phyloP scores from a whole-genome alignment of 805 yeast genomes.

The Candida odintsovae region DNA sequence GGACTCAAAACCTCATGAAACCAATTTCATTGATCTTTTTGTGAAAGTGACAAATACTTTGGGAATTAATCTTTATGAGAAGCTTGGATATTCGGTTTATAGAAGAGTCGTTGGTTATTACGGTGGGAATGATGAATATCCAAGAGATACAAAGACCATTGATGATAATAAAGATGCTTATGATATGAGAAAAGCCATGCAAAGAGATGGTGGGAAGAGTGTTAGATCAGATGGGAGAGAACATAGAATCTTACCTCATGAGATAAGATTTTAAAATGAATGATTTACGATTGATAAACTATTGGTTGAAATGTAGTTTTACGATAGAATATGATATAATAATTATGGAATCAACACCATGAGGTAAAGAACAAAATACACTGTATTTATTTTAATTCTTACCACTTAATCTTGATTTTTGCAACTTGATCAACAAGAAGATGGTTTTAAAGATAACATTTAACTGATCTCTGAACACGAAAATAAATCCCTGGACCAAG shows the following conservation, averaged over 20 bases:
- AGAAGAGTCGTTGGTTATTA: constrained; percentile 89
- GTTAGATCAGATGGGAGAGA: constrained; percentile 56
- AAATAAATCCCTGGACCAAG: constrained; percentile 76
- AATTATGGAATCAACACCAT: too few relatives aligned
- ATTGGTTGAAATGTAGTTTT: too few relatives aligned
- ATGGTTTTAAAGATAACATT: constrained; percentile 17
- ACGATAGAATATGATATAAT: not conserved
- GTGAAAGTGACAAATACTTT: constrained; percentile 80
- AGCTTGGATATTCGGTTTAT: constrained; percentile 77
- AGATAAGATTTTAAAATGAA: constrained; percentile 51
- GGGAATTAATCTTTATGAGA: constrained; percentile 80
- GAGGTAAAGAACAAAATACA: too few relatives aligned
- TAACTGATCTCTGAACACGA: constrained; percentile 52
- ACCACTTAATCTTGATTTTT: not conserved
- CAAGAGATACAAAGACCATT: constrained; percentile 32
- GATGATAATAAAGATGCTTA: constrained; percentile 80
- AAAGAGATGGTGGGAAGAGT: constrained; percentile 48
- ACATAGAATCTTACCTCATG: constrained; percentile 58
- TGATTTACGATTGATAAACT: not conserved
- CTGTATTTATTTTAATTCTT: too few relatives aligned
- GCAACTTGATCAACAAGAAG: constrained; percentile 1
- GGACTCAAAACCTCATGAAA: constrained; percentile 70
- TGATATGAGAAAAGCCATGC: constrained; percentile 71
- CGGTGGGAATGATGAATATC: constrained; percentile 42
- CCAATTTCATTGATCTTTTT: constrained; percentile 84